phyloP scores from a whole-genome alignment of 2,329 filamentous ascomycete genomes.

The Coleophoma eucalyptorum region DNA sequence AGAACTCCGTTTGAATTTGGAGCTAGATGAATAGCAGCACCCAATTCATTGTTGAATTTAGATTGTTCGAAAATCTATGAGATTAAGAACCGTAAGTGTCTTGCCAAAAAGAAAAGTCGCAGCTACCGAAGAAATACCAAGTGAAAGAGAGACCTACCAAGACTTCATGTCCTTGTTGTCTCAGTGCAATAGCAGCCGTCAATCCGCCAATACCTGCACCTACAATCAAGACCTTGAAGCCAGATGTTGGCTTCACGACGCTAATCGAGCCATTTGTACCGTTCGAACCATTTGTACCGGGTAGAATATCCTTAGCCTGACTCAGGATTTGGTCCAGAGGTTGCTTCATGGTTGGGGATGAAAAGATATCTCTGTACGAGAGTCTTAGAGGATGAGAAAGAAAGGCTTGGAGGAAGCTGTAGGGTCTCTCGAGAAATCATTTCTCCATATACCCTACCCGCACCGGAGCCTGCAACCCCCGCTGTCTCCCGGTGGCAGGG shows the following conservation, averaged over 20 bases:
- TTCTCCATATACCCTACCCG: too few species aligned
- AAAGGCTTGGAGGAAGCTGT: too few species aligned
- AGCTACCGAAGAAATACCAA: neutral
- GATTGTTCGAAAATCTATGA: constrained; percentile 52
- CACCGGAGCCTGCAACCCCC: too few species aligned
- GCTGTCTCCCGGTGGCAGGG: too few species aligned
- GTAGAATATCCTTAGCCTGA: neutral
- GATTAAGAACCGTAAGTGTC: neutral
- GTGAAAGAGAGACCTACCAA: constrained; percentile 4
- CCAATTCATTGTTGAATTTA: constrained; percentile 48
- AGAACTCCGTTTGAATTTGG: constrained; percentile 59
- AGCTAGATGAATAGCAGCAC: constrained; percentile 59
- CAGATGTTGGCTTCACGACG: too few species aligned
- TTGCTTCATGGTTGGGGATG: neutral
- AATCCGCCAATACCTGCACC: constrained; percentile 47
- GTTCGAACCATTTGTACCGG: neutral
- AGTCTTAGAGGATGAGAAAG: too few species aligned
- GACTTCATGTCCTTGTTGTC: constrained; percentile 15
- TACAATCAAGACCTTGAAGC: constrained; percentile 14
- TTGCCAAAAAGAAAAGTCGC: neutral
- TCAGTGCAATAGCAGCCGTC: constrained; percentile 41
- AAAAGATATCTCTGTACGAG: too few species aligned
- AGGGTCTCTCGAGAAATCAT: too few species aligned
- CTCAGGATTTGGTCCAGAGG: neutral
- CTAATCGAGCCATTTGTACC: neutral